These are phyloP conservation scores for Hebeloma cylindrosporum DNA, from an alignment of 768 basidiomycete species.

Conservation along the genomic window DNA sequence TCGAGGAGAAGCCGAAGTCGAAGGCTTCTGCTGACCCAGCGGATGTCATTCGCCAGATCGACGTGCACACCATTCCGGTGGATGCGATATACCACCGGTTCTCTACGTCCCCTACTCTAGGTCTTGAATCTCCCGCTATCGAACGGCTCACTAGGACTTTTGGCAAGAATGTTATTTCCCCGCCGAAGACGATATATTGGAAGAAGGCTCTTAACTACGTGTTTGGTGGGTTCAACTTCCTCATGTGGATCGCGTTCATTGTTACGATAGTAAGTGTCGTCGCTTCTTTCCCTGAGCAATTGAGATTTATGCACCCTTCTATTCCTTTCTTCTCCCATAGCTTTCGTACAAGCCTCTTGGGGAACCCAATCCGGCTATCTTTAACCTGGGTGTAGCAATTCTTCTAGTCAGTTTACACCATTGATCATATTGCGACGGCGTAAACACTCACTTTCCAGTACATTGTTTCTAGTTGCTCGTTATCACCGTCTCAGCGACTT, in stretches of 20 bases:
- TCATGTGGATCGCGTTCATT: slow-evolving; percentile 57
- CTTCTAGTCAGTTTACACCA: slow-evolving; percentile 40
- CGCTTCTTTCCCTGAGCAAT: background rate
- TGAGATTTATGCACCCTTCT: too few relatives aligned
- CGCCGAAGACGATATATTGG: slow-evolving; percentile 46
- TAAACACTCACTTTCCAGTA: slow-evolving; percentile 15
- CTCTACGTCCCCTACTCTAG: slow-evolving; percentile 40
- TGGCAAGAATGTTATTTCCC: slow-evolving; percentile 50
- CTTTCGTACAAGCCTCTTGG: slow-evolving; percentile 55
- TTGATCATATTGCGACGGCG: slow-evolving; percentile 15
- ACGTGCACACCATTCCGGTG: slow-evolving; percentile 43
- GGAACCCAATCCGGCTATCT: slow-evolving; percentile 34
- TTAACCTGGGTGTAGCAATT: slow-evolving; percentile 54
- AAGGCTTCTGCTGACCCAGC: slow-evolving; percentile 31
- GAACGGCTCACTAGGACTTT: slow-evolving; percentile 33
- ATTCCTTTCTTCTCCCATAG: slow-evolving; percentile 26
- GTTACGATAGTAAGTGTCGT: slow-evolving; percentile 37
- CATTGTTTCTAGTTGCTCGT: slow-evolving; percentile 36
- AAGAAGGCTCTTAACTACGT: slow-evolving; percentile 52
- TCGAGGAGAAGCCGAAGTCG: slow-evolving; percentile 1
- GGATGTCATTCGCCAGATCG: slow-evolving; percentile 42
- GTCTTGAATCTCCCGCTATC: slow-evolving; percentile 48
- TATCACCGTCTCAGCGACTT: slow-evolving; percentile 40
- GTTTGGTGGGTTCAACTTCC: slow-evolving; percentile 57
- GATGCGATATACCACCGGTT: slow-evolving; percentile 46